Base-by-base conservation (phyloP, 495 filamentous ascomycete species). In the Parathielavia hyrcaniae region DNA sequence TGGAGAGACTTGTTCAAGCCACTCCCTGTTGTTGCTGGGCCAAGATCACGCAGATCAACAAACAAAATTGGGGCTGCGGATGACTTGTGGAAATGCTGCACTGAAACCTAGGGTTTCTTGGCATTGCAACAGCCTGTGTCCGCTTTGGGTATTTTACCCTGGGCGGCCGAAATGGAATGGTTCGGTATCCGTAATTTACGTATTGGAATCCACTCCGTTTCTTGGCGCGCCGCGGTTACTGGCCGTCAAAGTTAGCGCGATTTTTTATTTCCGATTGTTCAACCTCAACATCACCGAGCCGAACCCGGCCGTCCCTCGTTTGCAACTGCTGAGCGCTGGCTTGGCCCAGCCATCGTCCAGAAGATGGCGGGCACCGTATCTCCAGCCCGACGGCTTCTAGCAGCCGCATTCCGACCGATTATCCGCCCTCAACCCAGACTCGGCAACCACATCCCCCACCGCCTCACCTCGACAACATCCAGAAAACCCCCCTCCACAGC, bases 271-370 rank as follows among this genome's bases (percentile, higher is more conserved):
- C 38, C 50, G 58, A 58, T 54, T 23, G 41, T 22, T 41, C 16
- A 55, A 32, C 57, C 26, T 50, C 53, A 53, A 44, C 46, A 26
- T n/a, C 23, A 32, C 38, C 30, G 36, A 52, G 17, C 30, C 44
- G 55, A 55, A 16, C 16, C 30, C 56, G 50, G 38, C 58, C 35
- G 43, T 35, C 56, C 43, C 39, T 53, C 45, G 38, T 40, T 44
- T 39, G 43, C 32, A 58, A 64, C 67, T 67, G 72, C 72, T 75
- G 73, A 73, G 64, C 67, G 69, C 73, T 68, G 67, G 61, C 67
- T 64, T 58, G 53, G 68, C 62, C 66, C 65, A 65, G 66, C 59
- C 47, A 59, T 58, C 49, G 51, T 35, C 30, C 55, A 50, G 61
- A 63, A 48, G 20, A 75, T 78, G 75, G 70, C 73, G 57, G 60